Evolutionary conservation across 345 rosid species (phyloP).

Genomic region (Cardamine chenopodiifolia): DNA sequence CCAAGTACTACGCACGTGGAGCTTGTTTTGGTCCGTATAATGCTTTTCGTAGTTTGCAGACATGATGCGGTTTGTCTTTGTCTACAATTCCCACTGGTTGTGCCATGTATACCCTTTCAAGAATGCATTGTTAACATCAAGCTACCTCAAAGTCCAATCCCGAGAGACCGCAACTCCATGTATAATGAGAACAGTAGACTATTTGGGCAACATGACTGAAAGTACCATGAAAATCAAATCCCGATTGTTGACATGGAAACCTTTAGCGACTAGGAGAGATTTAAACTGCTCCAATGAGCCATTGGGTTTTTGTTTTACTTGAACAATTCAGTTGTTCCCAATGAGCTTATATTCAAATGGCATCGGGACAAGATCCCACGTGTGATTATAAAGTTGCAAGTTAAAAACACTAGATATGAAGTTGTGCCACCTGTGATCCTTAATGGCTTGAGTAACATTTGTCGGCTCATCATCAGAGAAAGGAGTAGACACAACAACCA

Average conservation of each 20-base stretch:
- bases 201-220: background rate
- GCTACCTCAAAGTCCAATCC: rapidly evolving
- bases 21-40: background rate
- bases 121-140: background rate
- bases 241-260: rapidly evolving
- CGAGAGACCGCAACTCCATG: background rate
- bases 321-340: background rate
- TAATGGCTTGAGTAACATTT: too few relatives aligned
- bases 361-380: too few relatives aligned
- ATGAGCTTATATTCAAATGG: too few relatives aligned
- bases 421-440: too few relatives aligned
- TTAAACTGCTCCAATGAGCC: background rate
- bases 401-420: too few relatives aligned
- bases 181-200: rapidly evolving
- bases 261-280: background rate
- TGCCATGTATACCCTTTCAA: background rate
- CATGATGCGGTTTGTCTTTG: background rate
- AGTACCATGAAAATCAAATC: background rate
- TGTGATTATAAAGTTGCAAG: too few relatives aligned
- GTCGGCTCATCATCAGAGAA: too few relatives aligned
- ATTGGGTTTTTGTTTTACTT: background rate
- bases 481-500: too few relatives aligned
- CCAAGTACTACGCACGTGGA: background rate
- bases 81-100: background rate
- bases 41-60: background rate